Base-by-base conservation (phyloP, 306 rosid species). In the Begonia peltatifolia region DNA sequence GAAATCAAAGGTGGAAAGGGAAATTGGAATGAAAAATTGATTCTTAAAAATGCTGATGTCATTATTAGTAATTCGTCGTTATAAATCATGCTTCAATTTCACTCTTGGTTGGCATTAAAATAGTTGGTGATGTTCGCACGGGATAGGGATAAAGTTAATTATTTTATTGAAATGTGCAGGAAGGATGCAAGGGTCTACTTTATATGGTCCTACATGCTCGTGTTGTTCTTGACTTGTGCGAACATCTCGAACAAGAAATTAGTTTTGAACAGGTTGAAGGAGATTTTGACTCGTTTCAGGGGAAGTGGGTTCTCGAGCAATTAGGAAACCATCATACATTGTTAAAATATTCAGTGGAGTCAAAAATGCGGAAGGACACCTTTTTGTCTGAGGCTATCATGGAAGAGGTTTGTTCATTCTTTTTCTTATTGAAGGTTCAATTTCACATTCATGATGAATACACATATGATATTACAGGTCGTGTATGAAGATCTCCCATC, bases 201-300 rank as follows among this genome's bases (percentile, higher is more conserved):
- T 90, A 90, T 68, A 85, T 90, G 97, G 97, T 90, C 58, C 92
- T 90, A 57, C 97, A 90, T 48, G 97, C 97, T n/a, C 95, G 97
- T 18, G 97, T 83, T 63, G 90, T 90, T 55, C 76, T 90, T 55
- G 92, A 90, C 75, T 74, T 90, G 73, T 74, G 85, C 38, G 95
- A 90, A 61, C 68, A 57, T 59, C 76, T 78, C 52, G 97, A 82
- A 69, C 80, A 83, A 52, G 97, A 90, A 68, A 83, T 90, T 59
- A 78, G 82, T 64, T 90, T 90, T 62, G 92, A 80, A 71, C 97
- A 85, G 72, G 90, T 80, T 70, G 94, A 90, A 71, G 97, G 97
- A 54, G 95, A 90, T 72, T 90, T 90, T 13, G 95, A 85, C 67
- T 80, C 95, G 1, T 81, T 90, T 62, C 70, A 71, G 23, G 97